Percentiles rank a stretch among this genome's conserved stretches.
phyloP scores from a whole-genome alignment of 306 rosid genomes.

The Adenanthera pavonina region DNA sequence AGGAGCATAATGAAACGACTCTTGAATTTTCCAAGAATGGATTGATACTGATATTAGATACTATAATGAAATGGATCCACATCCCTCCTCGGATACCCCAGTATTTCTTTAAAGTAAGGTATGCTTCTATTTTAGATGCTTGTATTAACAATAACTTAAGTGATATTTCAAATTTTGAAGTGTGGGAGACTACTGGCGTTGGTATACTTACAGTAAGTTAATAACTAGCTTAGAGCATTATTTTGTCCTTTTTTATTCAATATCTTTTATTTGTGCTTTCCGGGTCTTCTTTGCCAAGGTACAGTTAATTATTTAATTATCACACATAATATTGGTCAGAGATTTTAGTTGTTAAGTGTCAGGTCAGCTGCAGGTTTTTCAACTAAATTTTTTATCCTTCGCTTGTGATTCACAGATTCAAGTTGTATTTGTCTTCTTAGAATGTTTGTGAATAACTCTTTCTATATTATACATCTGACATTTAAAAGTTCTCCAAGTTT shows the following conservation, averaged over 20 bases:
- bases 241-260: not conserved
- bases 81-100: constrained; percentile 58
- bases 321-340: not conserved
- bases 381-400: not conserved
- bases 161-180: not conserved
- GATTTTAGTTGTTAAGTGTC: not conserved
- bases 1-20: constrained; percentile 31
- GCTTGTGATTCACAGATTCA: not conserved
- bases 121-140: constrained; percentile 1
- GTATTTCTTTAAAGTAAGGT: constrained; percentile 68
- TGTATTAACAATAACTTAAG: not conserved
- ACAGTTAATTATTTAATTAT: not conserved
- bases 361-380: not conserved
- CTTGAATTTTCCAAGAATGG: constrained; percentile 43
- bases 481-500: not conserved
- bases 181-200: not conserved
- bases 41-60: constrained; percentile 36
- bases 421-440: not conserved
- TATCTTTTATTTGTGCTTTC: not conserved
- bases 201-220: not conserved
- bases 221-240: not conserved
- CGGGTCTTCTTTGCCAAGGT: not conserved
- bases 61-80: constrained; percentile 56
- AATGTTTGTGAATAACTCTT: not conserved
- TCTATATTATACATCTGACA: not conserved